phyloP scores from a whole-genome alignment of 805 yeast genomes.

The Clavispora fructus region DNA sequence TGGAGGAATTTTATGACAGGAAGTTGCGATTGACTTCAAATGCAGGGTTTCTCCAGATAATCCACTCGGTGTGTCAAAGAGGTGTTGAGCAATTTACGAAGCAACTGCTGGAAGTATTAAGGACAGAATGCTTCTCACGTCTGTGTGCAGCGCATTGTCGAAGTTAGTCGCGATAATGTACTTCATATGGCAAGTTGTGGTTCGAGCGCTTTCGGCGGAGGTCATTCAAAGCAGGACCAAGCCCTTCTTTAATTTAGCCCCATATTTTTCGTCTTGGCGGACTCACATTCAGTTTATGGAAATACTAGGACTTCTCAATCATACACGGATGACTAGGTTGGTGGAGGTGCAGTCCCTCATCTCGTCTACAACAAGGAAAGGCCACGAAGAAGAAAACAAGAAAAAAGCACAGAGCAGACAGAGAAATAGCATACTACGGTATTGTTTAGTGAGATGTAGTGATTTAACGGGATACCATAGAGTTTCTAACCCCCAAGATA shows the following conservation, averaged over 20 bases:
- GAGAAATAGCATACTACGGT: background rate
- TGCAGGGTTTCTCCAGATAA: background rate
- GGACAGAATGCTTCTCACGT: background rate
- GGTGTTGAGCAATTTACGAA: background rate
- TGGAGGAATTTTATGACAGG: background rate
- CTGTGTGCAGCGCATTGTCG: background rate
- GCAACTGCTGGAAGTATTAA: background rate
- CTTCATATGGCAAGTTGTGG: background rate
- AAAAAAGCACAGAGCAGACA: background rate
- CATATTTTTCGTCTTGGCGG: background rate
- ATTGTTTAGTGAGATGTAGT: constrained; percentile 24
- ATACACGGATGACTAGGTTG: too few relatives aligned
- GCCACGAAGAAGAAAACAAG: background rate
- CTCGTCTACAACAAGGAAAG: background rate
- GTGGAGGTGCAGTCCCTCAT: background rate
- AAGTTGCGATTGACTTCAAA: background rate
- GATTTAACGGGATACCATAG: constrained; percentile 42
- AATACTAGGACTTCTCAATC: too few relatives aligned
- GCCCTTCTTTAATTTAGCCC: background rate
- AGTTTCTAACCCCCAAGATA: constrained; percentile 32
- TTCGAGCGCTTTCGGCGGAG: background rate
- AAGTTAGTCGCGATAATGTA: background rate
- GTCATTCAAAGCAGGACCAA: background rate
- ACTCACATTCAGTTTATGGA: too few relatives aligned
- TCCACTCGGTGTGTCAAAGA: background rate